Evolutionary conservation across 208 protist species (phyloP).

Genomic region (Trypanosomatidae sp.): DNA sequence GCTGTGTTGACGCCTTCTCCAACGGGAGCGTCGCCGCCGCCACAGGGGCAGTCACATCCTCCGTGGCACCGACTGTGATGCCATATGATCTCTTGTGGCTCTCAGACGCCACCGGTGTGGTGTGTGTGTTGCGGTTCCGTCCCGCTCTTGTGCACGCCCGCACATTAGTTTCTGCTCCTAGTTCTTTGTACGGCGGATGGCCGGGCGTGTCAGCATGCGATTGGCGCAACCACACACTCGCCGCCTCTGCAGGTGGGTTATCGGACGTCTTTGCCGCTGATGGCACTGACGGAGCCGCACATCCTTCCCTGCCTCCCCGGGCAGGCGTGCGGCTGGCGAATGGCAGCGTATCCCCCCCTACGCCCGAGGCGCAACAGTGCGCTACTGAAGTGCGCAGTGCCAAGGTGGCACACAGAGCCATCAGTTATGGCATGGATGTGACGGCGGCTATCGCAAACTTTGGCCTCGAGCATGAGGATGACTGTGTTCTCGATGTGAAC

Average conservation of each 20-base stretch:
- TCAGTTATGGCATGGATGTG: background rate
- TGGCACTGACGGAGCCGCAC: background rate
- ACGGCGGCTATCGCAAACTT: background rate
- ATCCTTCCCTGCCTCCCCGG: background rate
- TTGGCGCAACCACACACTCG: background rate
- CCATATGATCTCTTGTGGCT: conserved; percentile 21
- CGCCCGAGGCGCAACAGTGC: background rate
- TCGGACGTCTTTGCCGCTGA: background rate
- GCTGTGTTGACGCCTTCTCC: conserved; percentile 16
- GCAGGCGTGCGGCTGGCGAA: background rate
- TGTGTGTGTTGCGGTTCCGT: conserved; percentile 13
- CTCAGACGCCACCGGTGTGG: conserved; percentile 19
- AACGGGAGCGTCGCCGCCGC: conserved; percentile 20
- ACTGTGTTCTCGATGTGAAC: conserved; percentile 20
- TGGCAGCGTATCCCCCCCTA: background rate
- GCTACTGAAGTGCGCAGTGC: background rate
- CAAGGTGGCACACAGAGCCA: too few relatives aligned
- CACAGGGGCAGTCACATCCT: background rate
- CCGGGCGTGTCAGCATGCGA: too few relatives aligned
- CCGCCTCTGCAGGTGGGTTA: background rate
- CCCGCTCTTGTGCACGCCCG: background rate
- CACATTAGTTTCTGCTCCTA: background rate
- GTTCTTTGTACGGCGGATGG: background rate
- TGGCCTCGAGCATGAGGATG: background rate
- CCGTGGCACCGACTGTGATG: background rate